phyloP scores from a whole-genome alignment of 768 basidiomycete species.

The Mrakia gelida region DNA sequence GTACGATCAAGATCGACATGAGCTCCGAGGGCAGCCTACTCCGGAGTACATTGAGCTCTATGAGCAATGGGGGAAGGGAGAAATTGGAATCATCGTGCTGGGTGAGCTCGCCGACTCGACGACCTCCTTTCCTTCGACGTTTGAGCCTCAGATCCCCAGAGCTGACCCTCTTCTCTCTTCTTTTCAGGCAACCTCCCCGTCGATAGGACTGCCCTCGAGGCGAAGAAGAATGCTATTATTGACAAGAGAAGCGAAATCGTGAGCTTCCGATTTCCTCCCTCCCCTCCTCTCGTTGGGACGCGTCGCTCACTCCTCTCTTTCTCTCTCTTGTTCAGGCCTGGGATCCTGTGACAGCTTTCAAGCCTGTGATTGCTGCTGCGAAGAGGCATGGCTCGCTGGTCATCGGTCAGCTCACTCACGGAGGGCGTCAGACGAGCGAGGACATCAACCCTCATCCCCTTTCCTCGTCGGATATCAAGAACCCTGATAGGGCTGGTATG shows the following conservation, averaged over 20 bases:
- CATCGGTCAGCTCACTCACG: constrained; percentile 38
- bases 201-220: constrained; percentile 38
- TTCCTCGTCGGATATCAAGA: constrained; percentile 36
- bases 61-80: constrained; percentile 42
- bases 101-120: background rate
- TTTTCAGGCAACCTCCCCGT: constrained; percentile 40
- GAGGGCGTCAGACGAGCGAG: constrained; percentile 31
- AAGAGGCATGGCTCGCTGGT: constrained; percentile 38
- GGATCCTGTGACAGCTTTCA: constrained; percentile 46
- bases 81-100: constrained; percentile 40
- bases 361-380: constrained; percentile 36
- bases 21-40: constrained; percentile 39
- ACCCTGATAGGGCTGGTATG: background rate
- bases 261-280: too few relatives aligned
- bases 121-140: background rate
- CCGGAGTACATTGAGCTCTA: constrained; percentile 40
- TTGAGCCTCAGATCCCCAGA: background rate
- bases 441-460: constrained; percentile 37
- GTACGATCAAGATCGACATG: constrained; percentile 36
- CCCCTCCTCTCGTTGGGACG: too few relatives aligned
- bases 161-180: background rate
- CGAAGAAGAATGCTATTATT: constrained; percentile 40
- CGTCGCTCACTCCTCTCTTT: too few relatives aligned
- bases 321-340: constrained; percentile 11
- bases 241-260: constrained; percentile 32